Conservation (phyloP, 805 yeast species). For the Lachancea nothofagi region DNA sequence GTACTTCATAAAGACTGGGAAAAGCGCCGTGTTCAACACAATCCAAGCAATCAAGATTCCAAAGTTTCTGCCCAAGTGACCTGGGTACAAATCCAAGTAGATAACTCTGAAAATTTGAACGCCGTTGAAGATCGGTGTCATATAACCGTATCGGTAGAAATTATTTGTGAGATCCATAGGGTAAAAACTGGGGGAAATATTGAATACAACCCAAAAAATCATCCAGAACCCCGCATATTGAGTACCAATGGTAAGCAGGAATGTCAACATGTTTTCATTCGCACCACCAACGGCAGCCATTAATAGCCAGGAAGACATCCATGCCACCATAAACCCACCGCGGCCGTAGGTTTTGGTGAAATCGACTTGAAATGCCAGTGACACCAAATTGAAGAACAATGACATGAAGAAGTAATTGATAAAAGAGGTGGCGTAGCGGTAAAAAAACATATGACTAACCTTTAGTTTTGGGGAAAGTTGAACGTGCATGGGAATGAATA, state of each 20-base stretch:
- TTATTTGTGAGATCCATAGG: slow-evolving; percentile 54
- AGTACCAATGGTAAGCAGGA: slow-evolving; percentile 50
- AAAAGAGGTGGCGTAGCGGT: slow-evolving; percentile 47
- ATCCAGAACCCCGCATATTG: slow-evolving; percentile 69
- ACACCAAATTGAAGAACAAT: slow-evolving; percentile 51
- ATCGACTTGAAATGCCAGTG: slow-evolving; percentile 64
- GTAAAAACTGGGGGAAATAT: slow-evolving; percentile 63
- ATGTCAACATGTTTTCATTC: slow-evolving; percentile 56
- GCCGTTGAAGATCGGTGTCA: slow-evolving; percentile 63
- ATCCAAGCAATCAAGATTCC: slow-evolving; percentile 61
- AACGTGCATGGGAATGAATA: slow-evolving; percentile 51
- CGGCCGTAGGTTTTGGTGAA: slow-evolving; percentile 54
- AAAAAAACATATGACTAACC: slow-evolving; percentile 42
- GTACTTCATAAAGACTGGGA: slow-evolving; percentile 42
- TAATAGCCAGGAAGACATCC: slow-evolving; percentile 63
- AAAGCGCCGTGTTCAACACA: slow-evolving; percentile 40
- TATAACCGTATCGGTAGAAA: slow-evolving; percentile 62
- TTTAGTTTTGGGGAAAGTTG: slow-evolving; percentile 43
- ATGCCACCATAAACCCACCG: slow-evolving; percentile 67
- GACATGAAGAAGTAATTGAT: slow-evolving; percentile 53
- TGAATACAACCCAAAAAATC: slow-evolving; percentile 60
- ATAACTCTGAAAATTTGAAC: slow-evolving; percentile 56
- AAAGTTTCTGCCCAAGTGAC: slow-evolving; percentile 51
- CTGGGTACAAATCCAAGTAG: slow-evolving; percentile 51
- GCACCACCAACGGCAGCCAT: slow-evolving; percentile 76